Evolutionary conservation across 1,284 basidiomycete genomes (phyloP).

Genomic region (Pulchroboletus neoregius): DNA sequence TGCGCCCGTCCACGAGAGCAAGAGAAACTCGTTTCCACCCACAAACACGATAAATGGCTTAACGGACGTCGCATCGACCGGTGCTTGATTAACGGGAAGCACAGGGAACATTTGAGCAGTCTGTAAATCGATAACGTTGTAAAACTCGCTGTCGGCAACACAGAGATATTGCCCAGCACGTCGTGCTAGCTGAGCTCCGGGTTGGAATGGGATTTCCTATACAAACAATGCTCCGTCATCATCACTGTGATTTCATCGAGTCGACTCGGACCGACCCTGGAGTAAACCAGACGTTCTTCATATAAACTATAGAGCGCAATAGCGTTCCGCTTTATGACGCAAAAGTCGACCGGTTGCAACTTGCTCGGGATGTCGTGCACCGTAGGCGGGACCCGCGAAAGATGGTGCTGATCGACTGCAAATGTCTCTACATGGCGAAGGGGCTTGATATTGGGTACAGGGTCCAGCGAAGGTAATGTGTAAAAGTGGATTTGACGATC

Average conservation of each 20-base stretch:
- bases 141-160: conserved; percentile 66
- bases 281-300: conserved; percentile 31
- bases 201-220: conserved; percentile 79
- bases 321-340: conserved; percentile 67
- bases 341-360: conserved; percentile 67
- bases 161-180: conserved; percentile 68
- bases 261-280: conserved; percentile 26
- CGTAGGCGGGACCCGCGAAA: conserved; percentile 50
- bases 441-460: conserved; percentile 65
- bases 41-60: conserved; percentile 77
- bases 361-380: conserved; percentile 37
- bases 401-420: conserved; percentile 76
- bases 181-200: conserved; percentile 57
- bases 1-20: conserved; percentile 72
- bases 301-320: conserved; percentile 60
- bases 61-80: conserved; percentile 39
- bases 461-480: conserved; percentile 73
- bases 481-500: conserved; percentile 81
- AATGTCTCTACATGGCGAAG: conserved; percentile 76
- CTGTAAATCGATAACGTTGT: conserved; percentile 76
- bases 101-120: conserved; percentile 64
- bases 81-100: conserved; percentile 72
- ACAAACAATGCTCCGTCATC: conserved; percentile 48
- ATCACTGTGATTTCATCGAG: conserved; percentile 23
- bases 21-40: conserved; percentile 72